A percentile compares a stretch with the other conserved stretches of the same genome.
Conservation (phyloP, 2,329 filamentous ascomycete species). For the Aspergillus sp. region DNA sequence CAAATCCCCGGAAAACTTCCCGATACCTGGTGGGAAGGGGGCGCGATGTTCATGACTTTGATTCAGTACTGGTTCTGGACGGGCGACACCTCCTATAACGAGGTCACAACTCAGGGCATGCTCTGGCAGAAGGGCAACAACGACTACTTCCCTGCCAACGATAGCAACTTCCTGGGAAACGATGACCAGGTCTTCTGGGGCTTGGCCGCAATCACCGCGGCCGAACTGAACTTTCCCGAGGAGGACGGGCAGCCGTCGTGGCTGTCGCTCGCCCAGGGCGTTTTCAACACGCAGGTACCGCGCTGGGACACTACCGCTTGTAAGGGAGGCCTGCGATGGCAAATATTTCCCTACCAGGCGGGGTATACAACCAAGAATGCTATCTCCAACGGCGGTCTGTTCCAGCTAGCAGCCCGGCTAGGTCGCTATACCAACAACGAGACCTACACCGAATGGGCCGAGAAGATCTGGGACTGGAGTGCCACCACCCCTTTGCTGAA, state of each 20-base stretch:
- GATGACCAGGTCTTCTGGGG: constrained; percentile 76
- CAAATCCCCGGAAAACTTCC: constrained; percentile 41
- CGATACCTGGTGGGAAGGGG: constrained; percentile 64
- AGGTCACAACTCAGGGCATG: constrained; percentile 65
- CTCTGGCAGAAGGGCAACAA: constrained; percentile 72
- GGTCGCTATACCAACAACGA: constrained; percentile 75
- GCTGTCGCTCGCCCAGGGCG: constrained; percentile 73
- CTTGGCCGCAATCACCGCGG: constrained; percentile 75
- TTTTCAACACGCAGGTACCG: constrained; percentile 74
- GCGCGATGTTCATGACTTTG: constrained; percentile 68
- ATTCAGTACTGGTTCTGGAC: constrained; percentile 87
- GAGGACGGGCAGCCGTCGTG: constrained; percentile 68
- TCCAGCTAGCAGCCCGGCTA: constrained; percentile 64
- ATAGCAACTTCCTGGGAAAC: constrained; percentile 49
- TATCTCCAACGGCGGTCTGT: constrained; percentile 59
- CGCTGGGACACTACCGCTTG: constrained; percentile 70
- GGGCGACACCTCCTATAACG: constrained; percentile 69
- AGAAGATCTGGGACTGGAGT: constrained; percentile 63
- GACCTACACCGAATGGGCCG: constrained; percentile 78
- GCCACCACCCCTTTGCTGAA: constrained; percentile 52
- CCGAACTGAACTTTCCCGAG: constrained; percentile 73
- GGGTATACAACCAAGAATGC: constrained; percentile 63
- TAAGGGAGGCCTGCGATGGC: constrained; percentile 77
- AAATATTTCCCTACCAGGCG: constrained; percentile 75
- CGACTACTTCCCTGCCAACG: constrained; percentile 72